Evolutionary conservation across 768 basidiomycete genomes (phyloP), one percentile per base, ranked within the genome.

Genomic region (Lentinula guzmanii): DNA sequence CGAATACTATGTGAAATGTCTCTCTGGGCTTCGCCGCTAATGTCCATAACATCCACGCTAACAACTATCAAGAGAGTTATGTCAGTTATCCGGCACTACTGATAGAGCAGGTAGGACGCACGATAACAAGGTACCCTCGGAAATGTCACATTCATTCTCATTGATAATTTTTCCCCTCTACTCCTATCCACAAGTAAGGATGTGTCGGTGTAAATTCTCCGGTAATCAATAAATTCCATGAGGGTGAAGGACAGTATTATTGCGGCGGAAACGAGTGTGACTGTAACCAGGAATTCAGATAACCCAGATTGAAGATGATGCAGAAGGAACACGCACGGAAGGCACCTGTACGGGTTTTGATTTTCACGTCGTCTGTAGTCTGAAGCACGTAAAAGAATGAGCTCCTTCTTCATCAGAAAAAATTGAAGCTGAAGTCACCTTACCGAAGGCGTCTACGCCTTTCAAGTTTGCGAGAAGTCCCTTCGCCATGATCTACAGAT

Each of bases 301-400:
- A 34, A 34, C 13, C 2, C 31, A 2, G 15, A 39, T 7, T 18
- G n/a, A 11, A 34, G 28, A 24, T 11, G 11, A 21, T 6, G 28
- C 3, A 34, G 31, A 31, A 10, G 8, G 21, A 31, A 52, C 4
- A 79, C 91, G 73, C 67, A 96, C 95, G 79, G 68, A 95, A 79
- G 65, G 92, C 96, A 65, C 92, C 95, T 48, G 91, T 93, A 62
- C 95, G 86, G 39, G 97, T 98, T 82, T 95, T 95, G 77, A 99
- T 93, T 78, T 98, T 98, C 64, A 99, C 97, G 80, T 99, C 97
- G 71, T 98, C 97, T 73, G 93, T 93, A 43, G 97, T 99, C 96
- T 99, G 67, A 33, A 56, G 51, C 37, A 41, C 15, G 37, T 37
- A 18, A 37, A 10, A 50, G 48, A 5, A 13, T 13, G 43, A 28